phyloP scores from a whole-genome alignment of 2,329 filamentous ascomycete species.

The Cladosporium cucumerinum region DNA sequence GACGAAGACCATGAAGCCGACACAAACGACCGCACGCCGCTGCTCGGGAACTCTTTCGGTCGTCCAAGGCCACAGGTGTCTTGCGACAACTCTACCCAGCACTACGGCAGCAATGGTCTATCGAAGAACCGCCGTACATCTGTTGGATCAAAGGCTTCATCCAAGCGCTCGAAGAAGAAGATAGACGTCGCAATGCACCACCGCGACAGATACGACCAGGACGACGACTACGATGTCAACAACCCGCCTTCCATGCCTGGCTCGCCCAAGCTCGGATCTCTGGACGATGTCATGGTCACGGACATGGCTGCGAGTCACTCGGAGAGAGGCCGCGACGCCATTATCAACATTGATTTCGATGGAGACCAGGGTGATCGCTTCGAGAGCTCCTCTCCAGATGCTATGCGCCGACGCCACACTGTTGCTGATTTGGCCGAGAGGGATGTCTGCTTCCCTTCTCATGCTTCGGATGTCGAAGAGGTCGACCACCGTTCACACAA shows the following conservation, averaged over 20 bases:
- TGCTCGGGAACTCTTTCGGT: constrained; percentile 44
- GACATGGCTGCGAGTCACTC: constrained; percentile 51
- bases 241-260: constrained; percentile 62
- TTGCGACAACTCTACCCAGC: constrained; percentile 27
- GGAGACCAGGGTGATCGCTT: constrained; percentile 18
- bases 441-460: constrained; percentile 88
- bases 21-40: constrained; percentile 53
- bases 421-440: constrained; percentile 67
- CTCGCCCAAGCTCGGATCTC: constrained; percentile 54
- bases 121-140: constrained; percentile 27
- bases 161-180: constrained; percentile 18
- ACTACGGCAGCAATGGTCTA: constrained; percentile 33
- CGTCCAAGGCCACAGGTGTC: constrained; percentile 30
- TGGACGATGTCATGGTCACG: constrained; percentile 65
- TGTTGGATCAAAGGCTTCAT: constrained; percentile 27
- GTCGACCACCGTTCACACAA: constrained; percentile 31
- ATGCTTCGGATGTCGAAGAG: constrained; percentile 66
- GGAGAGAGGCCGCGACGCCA: constrained; percentile 43
- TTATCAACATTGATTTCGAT: constrained; percentile 50
- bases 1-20: constrained; percentile 44
- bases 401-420: constrained; percentile 43
- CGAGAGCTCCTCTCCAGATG: constrained; percentile 35
- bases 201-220: constrained; percentile 21
- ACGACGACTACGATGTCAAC: constrained; percentile 58
- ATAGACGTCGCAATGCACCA: constrained; percentile 2